Conservation (phyloP, 345 rosid genomes). For the Conringia planisiliqua region DNA sequence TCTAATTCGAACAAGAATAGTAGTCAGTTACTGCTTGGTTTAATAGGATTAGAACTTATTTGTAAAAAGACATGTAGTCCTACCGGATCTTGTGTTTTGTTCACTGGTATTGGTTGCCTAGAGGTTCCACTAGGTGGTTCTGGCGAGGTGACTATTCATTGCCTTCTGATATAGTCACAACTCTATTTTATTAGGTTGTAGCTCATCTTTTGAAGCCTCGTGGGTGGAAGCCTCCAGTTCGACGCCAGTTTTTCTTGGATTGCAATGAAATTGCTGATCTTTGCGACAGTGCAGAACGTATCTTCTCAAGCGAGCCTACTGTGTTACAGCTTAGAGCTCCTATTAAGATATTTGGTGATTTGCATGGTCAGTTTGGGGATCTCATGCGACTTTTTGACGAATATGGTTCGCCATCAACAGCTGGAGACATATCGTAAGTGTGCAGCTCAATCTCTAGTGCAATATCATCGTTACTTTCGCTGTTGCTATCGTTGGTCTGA, state of each 20-base stretch:
- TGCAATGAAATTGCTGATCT: constrained; percentile 94
- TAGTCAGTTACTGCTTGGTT: neutral
- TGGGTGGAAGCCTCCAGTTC: constrained; percentile 95
- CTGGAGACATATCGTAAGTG: constrained; percentile 98
- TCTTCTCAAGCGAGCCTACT: constrained; percentile 80
- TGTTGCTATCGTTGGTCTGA: neutral
- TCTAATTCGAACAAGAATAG: neutral
- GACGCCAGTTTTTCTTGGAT: constrained; percentile 86
- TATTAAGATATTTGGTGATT: constrained; percentile 84
- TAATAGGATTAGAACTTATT: neutral
- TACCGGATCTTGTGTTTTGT: neutral
- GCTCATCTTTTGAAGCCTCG: constrained; percentile 89
- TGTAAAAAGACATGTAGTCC: neutral
- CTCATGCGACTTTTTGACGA: constrained; percentile 99
- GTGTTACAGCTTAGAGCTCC: constrained; percentile 90
- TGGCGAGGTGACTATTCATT: neutral
- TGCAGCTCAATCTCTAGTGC: neutral
- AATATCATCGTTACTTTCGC: neutral
- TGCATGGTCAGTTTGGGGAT: constrained; percentile 99
- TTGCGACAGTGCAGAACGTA: constrained; percentile 81
- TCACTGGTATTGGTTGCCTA: neutral
- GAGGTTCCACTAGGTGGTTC: neutral
- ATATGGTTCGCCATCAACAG: constrained; percentile 96
- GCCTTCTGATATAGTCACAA: constrained; percentile 1
- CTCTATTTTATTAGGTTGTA: constrained; percentile 48